A percentile compares a stretch with the other conserved stretches of the same genome.
Evolutionary conservation across 805 yeast genomes (phyloP).

Genomic region (Huiozyma sinensis): DNA sequence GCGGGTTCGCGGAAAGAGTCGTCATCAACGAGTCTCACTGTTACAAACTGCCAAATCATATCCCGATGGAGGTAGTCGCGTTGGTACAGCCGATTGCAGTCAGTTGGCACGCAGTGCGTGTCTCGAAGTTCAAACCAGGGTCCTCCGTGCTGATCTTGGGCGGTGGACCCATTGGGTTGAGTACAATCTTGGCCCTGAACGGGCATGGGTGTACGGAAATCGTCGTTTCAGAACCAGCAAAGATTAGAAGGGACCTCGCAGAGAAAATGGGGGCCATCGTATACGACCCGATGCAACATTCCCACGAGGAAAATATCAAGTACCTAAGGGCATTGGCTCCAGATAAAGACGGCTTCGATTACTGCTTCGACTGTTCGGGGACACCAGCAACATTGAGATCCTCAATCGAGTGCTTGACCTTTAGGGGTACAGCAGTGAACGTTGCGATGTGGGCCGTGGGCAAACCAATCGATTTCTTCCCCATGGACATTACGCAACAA

Average conservation of each 20-base stretch:
- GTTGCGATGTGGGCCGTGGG: conserved; percentile 53
- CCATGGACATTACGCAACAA: conserved; percentile 45
- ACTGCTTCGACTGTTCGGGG: conserved; percentile 46
- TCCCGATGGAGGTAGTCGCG: conserved; percentile 47
- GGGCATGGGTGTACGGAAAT: conserved; percentile 41
- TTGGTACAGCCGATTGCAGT: conserved; percentile 49
- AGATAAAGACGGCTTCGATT: conserved; percentile 38
- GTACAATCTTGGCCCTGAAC: conserved; percentile 48
- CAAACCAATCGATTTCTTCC: conserved; percentile 38
- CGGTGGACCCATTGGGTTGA: conserved; percentile 55
- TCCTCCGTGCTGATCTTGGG: conserved; percentile 43
- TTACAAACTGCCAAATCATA: conserved; percentile 32
- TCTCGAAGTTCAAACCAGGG: conserved; percentile 36
- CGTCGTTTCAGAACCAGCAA: conserved; percentile 44
- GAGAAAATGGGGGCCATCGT: conserved; percentile 37
- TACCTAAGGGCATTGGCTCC: conserved; percentile 33
- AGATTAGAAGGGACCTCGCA: conserved; percentile 42
- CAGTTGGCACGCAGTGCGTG: conserved; percentile 46
- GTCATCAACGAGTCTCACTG: conserved; percentile 32
- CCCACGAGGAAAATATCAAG: conserved; percentile 29
- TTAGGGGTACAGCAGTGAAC: conserved; percentile 50
- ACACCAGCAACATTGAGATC: conserved; percentile 39
- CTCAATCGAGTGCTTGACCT: conserved; percentile 39
- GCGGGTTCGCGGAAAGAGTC: conserved; percentile 44
- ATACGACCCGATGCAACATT: conserved; percentile 37